Conservation (phyloP, 2,329 filamentous ascomycete species). For the Pseudocercospora cruenta region DNA sequence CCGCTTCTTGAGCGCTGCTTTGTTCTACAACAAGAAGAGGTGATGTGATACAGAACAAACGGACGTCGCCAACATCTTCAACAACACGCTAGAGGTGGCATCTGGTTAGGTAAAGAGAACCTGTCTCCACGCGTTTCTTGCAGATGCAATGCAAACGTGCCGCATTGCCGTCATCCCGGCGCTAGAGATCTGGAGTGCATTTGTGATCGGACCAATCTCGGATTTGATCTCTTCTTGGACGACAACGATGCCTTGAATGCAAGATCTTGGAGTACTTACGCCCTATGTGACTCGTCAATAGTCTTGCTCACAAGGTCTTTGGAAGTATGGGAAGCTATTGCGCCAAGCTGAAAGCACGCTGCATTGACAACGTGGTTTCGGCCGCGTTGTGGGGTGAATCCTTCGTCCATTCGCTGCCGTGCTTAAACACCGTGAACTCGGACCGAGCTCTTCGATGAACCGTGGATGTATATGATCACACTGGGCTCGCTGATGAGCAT, state of each 20-base stretch:
- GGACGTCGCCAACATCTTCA: neutral
- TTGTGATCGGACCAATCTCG: neutral
- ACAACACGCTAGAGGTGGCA: neutral
- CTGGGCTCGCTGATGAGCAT: neutral
- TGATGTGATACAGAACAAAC: no score
- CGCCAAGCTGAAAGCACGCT: no score
- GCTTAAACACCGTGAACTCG: neutral
- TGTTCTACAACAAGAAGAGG: neutral
- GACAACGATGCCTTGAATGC: neutral
- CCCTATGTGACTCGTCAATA: no score
- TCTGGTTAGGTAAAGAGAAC: neutral
- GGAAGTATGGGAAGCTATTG: no score
- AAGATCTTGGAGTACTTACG: no score
- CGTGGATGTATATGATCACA: neutral
- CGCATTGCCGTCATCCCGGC: slow-evolving; percentile 1
- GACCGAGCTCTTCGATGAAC: neutral
- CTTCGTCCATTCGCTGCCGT: neutral
- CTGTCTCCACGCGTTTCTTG: neutral
- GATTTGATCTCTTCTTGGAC: neutral
- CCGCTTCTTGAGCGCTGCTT: neutral
- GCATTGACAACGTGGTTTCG: neutral
- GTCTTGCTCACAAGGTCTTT: no score
- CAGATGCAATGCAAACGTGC: slow-evolving; percentile 4
- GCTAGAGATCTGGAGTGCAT: slow-evolving; percentile 2
- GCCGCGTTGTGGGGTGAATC: neutral